Base-by-base conservation (phyloP, 768 basidiomycete species). In the Russula compacta region DNA sequence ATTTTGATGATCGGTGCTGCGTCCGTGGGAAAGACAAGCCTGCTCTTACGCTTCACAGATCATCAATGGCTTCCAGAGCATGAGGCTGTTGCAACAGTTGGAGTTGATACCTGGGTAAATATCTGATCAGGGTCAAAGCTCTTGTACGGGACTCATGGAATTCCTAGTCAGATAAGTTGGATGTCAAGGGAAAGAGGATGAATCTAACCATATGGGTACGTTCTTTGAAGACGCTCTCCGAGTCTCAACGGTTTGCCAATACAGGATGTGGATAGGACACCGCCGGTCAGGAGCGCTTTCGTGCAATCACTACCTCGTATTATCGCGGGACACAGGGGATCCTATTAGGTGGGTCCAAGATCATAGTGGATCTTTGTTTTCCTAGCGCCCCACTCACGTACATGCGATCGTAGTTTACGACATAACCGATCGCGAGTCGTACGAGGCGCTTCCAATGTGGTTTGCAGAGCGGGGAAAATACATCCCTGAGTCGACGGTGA, bases 151-250 rank as follows among this genome's bases (percentile, higher is more conserved):
- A 17, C 47, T 49, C 8, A 33, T 51, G 71, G 87, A 89, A 86
- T 91, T 21, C 88, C 17, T 56, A 89, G 89, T 85, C 89, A 17
- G 88, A 91, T 72, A 91, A 89, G 79, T 89, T 92, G 89, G 84
- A 87, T 24, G 79, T 91, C 54, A 84, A 84, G 57, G 84, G 88
- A 58, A 86, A 81, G 79, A 89, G 82, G 68, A 88, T 92, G 66
- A 98, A 98, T 74, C 77, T 99, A 12, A 92, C 89, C 58, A 95
- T 98, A 73, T 99, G 97, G 97, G 95, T 95, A 67, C 63, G 86
- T 73, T 15, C 1, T 44, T 33, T 33, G 15, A 14, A 46, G 21
- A 6, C 4, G 2, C 17, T 42, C 1, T 12, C 3, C 36, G 7
- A 11, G 52, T 29, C 21, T 17, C 9, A 29, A 29, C 24, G 24